Evolutionary conservation across 345 rosid species (phyloP), one percentile per base, ranked within the genome.

Genomic region (Rubroshorea leprosula): DNA sequence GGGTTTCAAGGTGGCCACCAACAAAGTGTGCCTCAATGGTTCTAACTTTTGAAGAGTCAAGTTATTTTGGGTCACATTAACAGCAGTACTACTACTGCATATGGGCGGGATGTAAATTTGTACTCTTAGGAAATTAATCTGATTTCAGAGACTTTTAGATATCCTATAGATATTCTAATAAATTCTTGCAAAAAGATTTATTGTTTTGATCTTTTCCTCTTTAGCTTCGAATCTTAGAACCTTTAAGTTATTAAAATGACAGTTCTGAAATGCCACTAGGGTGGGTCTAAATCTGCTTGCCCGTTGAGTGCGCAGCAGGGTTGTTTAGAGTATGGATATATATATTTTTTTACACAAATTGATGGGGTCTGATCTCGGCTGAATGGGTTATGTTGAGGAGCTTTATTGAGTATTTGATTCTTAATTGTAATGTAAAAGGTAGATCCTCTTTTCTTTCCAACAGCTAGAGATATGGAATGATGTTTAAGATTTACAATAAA

Each of bases 41-140:
- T 65, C 52, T 70, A 17, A 52, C 69, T 27, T 68, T 73, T 19
- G 70, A 71, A 57, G 73, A 66, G 59, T 68, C 78, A 23, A 72
- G 68, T 46, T 86, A 66, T 73, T 77, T 77, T 24, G 66, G 77
- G 24, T 56, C 58, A 44, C 78, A 72, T 49, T 70, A 75, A 53
- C 69, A 71, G 17, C 5, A 35, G 41, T 35, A 35, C 1, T 35
- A 8, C 12, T 35, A 15, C 5, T 13, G 10, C 20, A 35, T 60
- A 69, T 57, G 21, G 64, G 71, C 49, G 49, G 60, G 71, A 70
- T 35, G 41, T 35, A 35, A 35, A 35, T 76, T 68, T 69, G 51
- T 50, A 31, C 8, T 20, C 23, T 50, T 49, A 23, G 56, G 18
- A 20, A 16, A 15, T 31, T 29, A 29, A 23, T n/a, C 16, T 23